Evolutionary conservation across 1,284 basidiomycete species (phyloP).

Genomic region (Sanghuangporus weigelae): DNA sequence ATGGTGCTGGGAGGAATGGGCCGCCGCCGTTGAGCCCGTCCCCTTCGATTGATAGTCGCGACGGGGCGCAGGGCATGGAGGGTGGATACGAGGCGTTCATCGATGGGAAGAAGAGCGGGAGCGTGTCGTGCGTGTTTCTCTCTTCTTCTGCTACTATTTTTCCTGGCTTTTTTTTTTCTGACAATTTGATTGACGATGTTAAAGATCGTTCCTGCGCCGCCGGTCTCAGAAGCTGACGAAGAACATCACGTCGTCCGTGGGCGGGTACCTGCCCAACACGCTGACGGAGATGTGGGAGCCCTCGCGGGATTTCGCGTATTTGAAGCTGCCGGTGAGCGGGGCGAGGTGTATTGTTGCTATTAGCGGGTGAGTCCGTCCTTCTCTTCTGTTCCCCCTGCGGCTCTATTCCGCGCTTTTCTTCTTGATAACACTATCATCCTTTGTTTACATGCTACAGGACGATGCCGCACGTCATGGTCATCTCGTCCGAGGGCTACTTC

Average conservation of each 20-base stretch:
- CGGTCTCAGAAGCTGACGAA: constrained; percentile 78
- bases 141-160: background rate
- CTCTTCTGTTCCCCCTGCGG: background rate
- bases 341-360: constrained; percentile 81
- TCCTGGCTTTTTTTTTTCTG: constrained; percentile 7
- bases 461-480: constrained; percentile 95
- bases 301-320: constrained; percentile 88
- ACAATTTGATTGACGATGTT: constrained; percentile 32
- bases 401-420: background rate
- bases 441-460: constrained; percentile 45
- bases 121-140: constrained; percentile 42
- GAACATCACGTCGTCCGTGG: constrained; percentile 75
- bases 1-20: constrained; percentile 25
- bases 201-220: constrained; percentile 39
- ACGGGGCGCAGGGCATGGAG: constrained; percentile 50
- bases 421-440: background rate
- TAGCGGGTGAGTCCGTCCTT: constrained; percentile 55
- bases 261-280: constrained; percentile 87
- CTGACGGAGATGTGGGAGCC: constrained; percentile 98
- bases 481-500: constrained; percentile 93
- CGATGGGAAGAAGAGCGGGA: constrained; percentile 52
- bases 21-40: constrained; percentile 46
- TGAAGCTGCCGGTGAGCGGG: constrained; percentile 82
- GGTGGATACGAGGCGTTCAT: constrained; percentile 75
- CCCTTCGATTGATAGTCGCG: constrained; percentile 60